Conservation (phyloP, 75 land plant species). For the Picea glauca region DNA sequence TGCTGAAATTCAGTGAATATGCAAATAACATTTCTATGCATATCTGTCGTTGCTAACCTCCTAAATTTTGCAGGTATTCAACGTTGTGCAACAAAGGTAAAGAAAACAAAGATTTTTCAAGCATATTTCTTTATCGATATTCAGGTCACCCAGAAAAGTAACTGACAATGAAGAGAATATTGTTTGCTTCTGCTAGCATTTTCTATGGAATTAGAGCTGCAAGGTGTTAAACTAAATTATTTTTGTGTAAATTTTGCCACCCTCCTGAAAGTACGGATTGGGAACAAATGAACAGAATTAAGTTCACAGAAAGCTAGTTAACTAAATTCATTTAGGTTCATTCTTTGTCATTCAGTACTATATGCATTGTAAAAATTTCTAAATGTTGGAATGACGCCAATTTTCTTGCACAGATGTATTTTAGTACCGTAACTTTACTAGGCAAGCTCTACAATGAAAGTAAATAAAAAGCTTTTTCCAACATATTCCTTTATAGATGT, state of each 20-base stretch:
- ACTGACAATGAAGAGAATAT: not conserved
- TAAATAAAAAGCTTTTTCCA: not conserved
- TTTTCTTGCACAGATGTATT: not conserved
- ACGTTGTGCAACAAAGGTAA: not conserved
- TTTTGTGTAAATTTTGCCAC: not conserved
- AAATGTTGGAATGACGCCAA: not conserved
- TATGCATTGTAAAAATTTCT: not conserved
- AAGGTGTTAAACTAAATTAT: too few relatives aligned
- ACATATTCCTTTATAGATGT: not conserved
- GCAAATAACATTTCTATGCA: too few relatives aligned
- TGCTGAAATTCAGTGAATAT: too few relatives aligned
- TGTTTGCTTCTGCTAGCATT: not conserved
- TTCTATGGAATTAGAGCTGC: too few relatives aligned
- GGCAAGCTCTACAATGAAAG: not conserved
- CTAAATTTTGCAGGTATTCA: slow-evolving; percentile 2
- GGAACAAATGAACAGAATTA: not conserved
- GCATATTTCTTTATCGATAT: slow-evolving; percentile 1
- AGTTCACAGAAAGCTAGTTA: not conserved
- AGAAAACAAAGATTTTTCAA: slow-evolving; percentile 7
- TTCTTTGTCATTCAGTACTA: not conserved
- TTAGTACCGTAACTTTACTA: not conserved
- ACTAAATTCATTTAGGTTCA: not conserved
- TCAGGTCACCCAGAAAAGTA: slow-evolving; percentile 2
- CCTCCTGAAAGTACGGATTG: not conserved
- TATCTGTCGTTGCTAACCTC: too few relatives aligned